Base-by-base conservation (phyloP, 495 filamentous ascomycete species). In the Pyrenula aspistea region DNA sequence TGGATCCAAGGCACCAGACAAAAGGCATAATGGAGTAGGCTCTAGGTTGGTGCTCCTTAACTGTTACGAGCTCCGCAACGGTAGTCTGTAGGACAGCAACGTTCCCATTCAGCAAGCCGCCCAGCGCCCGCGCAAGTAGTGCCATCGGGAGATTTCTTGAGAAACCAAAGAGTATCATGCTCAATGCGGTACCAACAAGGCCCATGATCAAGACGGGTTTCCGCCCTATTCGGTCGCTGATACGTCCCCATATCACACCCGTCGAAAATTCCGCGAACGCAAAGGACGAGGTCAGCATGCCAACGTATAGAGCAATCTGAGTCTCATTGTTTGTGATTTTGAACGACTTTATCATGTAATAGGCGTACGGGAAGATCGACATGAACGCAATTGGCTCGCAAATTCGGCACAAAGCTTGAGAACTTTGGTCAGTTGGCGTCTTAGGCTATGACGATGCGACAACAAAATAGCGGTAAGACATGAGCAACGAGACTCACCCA, bases 361-460 rank as follows among this genome's bases (percentile, higher is more conserved):
- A 99, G 65, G 92, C 91, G 67, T 99, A 99, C 2, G 93, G 94
- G 66, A 99, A 97, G 62, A 99, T 96, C 53, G 91, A 96, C 87
- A 95, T 97, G 78, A 99, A 97, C 10, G 93, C 94, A 68, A 99
- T 96, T 51, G 93, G 93, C 70, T 99, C 93, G 76, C 89, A 96
- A 70, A 99, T 94, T 62, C 93, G 84, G 67, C 89, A 94, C 60
- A 95, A 70, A 31, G 91, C 93, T 97, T 61, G 63, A 53, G 53
- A 47, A 56, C 51, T 2, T 53, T 56, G 60, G 70, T 81, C 63
- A 80, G 73, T 57, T 10, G 22, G 50, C 8, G n/a, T 48, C 42
- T 48, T 48, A 11, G n/a, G n/a, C 42, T 19, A 48, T 48, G 11
- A 19, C 42, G 19, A 19, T 48, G 42, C 11, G 11, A 48, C 11